Conservation (phyloP, 2,329 filamentous ascomycete species). For the Tolypocladium capitatum region DNA sequence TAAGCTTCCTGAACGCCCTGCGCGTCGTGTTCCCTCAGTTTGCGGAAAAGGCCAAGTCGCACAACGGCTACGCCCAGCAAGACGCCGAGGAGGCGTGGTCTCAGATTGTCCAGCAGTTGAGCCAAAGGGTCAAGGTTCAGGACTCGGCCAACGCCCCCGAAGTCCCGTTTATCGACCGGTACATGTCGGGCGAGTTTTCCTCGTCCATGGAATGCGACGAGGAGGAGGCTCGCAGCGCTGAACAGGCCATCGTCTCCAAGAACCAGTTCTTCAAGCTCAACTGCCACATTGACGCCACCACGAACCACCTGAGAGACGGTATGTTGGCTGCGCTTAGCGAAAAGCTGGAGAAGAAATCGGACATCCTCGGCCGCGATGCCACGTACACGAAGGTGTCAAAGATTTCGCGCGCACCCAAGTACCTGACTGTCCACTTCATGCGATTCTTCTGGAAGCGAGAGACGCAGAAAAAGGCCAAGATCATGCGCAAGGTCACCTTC, state of each 20-base stretch:
- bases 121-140: slow-evolving; percentile 60
- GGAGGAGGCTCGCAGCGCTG: slow-evolving; percentile 56
- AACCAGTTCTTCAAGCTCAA: slow-evolving; percentile 86
- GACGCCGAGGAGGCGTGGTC: slow-evolving; percentile 98
- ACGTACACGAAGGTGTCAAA: slow-evolving; percentile 83
- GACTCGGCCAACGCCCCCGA: slow-evolving; percentile 34
- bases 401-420: slow-evolving; percentile 83
- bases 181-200: slow-evolving; percentile 72
- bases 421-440: slow-evolving; percentile 92
- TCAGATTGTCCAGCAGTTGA: slow-evolving; percentile 76
- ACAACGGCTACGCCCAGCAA: slow-evolving; percentile 85
- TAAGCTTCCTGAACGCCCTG: slow-evolving; percentile 70
- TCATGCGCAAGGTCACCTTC: slow-evolving; percentile 97
- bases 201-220: slow-evolving; percentile 77
- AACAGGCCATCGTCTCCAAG: slow-evolving; percentile 51
- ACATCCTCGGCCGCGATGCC: slow-evolving; percentile 62
- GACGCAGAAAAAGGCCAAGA: slow-evolving; percentile 97
- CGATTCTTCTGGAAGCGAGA: slow-evolving; percentile 97
- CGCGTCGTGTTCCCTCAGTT: slow-evolving; percentile 81
- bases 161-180: slow-evolving; percentile 74
- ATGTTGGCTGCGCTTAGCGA: slow-evolving; percentile 72
- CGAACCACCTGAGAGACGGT: slow-evolving; percentile 84
- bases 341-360: slow-evolving; percentile 81
- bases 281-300: slow-evolving; percentile 81
- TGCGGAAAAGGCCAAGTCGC: slow-evolving; percentile 72